Evolutionary conservation across 768 basidiomycete genomes (phyloP).

Genomic region (Russula foetens): DNA sequence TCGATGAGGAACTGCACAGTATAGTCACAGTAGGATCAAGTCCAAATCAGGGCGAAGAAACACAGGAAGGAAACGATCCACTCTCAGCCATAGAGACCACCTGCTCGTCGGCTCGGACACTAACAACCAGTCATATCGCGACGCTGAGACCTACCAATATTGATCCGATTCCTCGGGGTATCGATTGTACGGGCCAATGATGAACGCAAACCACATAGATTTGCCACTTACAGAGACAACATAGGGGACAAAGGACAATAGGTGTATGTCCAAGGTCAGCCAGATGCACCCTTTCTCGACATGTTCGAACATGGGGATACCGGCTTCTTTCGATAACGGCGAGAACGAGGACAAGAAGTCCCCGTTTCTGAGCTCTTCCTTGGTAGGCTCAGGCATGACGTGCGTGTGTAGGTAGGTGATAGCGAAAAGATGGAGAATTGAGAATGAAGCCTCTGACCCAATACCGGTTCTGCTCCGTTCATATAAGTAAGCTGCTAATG

Average conservation of each 20-base stretch:
- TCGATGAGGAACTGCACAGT: slow-evolving; percentile 36
- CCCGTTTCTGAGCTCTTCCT: background rate
- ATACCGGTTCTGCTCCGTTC: background rate
- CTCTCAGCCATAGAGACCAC: slow-evolving; percentile 35
- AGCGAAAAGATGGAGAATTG: too few relatives aligned
- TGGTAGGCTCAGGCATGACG: background rate
- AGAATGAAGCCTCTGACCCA: too few relatives aligned
- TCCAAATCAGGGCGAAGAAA: background rate
- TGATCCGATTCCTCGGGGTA: slow-evolving; percentile 19
- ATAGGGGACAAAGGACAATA: slow-evolving; percentile 12
- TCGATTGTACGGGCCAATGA: background rate
- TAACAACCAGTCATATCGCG: background rate
- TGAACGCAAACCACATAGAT: too few relatives aligned
- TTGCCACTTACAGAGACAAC: slow-evolving; percentile 16
- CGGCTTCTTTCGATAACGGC: background rate
- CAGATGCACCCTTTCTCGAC: background rate
- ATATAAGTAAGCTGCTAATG: background rate
- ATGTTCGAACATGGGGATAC: background rate
- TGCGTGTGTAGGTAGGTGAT: background rate
- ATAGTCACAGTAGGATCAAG: background rate
- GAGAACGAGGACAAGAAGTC: background rate
- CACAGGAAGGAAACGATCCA: slow-evolving; percentile 37
- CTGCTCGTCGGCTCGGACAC: background rate
- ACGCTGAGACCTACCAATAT: slow-evolving; percentile 7
- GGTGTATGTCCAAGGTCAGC: slow-evolving; percentile 11